Evolutionary conservation across 768 basidiomycete species (phyloP).

Genomic region (Myochromella boudieri): DNA sequence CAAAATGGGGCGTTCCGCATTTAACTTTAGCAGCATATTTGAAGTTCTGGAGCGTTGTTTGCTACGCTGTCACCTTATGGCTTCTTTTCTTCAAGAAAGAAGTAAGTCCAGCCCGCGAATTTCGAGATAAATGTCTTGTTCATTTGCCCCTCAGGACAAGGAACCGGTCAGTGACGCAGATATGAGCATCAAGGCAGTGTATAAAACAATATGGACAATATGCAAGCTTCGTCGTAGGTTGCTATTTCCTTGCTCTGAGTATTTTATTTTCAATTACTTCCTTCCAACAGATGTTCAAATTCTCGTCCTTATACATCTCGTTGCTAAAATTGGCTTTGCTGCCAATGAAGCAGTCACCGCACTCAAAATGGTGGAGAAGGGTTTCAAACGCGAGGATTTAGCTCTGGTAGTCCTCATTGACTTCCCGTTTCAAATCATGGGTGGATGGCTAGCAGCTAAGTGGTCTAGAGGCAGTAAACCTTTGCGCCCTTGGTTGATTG

Average conservation of each 20-base stretch:
- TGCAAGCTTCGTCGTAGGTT: slow-evolving; percentile 85
- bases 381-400: slow-evolving; percentile 91
- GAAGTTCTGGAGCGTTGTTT: slow-evolving; percentile 81
- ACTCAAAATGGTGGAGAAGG: slow-evolving; percentile 96
- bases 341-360: slow-evolving; percentile 90
- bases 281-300: slow-evolving; percentile 76
- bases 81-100: slow-evolving; percentile 87
- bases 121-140: not conserved
- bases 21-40: slow-evolving; percentile 78
- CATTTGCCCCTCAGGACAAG: slow-evolving; percentile 48
- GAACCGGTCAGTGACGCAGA: slow-evolving; percentile 73
- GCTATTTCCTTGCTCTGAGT: not conserved
- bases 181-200: slow-evolving; percentile 88
- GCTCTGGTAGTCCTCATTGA: slow-evolving; percentile 95
- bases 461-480: slow-evolving; percentile 85
- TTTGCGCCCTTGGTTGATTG: slow-evolving; percentile 84
- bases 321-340: slow-evolving; percentile 93
- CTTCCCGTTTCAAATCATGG: slow-evolving; percentile 95
- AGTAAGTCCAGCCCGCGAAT: slow-evolving; percentile 38
- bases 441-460: slow-evolving; percentile 90
- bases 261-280: not conserved
- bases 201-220: slow-evolving; percentile 93
- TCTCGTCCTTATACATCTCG: slow-evolving; percentile 81
- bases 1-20: slow-evolving; percentile 76
- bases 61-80: slow-evolving; percentile 86